A percentile compares a stretch with the other conserved stretches of the same genome.
Evolutionary conservation across 768 basidiomycete species (phyloP).

Genomic region (Tricholomella constricta): DNA sequence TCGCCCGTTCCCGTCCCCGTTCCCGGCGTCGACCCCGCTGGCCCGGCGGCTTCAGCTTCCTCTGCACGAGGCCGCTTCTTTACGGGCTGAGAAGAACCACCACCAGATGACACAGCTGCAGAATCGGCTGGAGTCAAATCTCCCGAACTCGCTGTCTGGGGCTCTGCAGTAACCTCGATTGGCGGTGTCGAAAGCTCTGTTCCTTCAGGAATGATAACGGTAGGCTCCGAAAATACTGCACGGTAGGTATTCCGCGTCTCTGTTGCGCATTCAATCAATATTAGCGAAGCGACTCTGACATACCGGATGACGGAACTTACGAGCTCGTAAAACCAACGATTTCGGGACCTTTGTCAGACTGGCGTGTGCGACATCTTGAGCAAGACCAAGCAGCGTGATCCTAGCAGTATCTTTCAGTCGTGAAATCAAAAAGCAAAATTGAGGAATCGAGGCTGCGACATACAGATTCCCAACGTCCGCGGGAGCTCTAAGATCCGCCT

Average conservation of each 20-base stretch:
- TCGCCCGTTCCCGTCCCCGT: slow-evolving; percentile 15
- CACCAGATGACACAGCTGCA: background rate
- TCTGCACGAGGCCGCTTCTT: slow-evolving; percentile 28
- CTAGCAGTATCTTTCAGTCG: slow-evolving; percentile 44
- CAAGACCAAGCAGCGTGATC: slow-evolving; percentile 63
- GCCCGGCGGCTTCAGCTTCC: slow-evolving; percentile 6
- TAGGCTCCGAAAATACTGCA: slow-evolving; percentile 77
- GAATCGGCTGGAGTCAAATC: background rate
- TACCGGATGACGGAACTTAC: slow-evolving; percentile 44
- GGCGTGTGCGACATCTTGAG: slow-evolving; percentile 69
- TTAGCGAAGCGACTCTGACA: background rate
- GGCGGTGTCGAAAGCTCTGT: no score
- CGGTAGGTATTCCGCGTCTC: slow-evolving; percentile 84
- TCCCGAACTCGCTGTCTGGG: background rate
- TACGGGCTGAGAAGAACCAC: background rate
- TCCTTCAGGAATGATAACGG: slow-evolving; percentile 54
- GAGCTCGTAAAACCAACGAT: slow-evolving; percentile 70
- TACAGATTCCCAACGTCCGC: slow-evolving; percentile 79
- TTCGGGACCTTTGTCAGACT: slow-evolving; percentile 62
- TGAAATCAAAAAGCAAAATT: background rate
- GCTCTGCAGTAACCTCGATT: no score
- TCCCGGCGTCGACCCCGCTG: background rate
- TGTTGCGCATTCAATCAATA: slow-evolving; percentile 2
- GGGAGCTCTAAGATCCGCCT: slow-evolving; percentile 69
- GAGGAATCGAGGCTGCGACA: slow-evolving; percentile 28